phyloP scores from a whole-genome alignment of 108 stramenopile genomes.

The Nitzschia palea region DNA sequence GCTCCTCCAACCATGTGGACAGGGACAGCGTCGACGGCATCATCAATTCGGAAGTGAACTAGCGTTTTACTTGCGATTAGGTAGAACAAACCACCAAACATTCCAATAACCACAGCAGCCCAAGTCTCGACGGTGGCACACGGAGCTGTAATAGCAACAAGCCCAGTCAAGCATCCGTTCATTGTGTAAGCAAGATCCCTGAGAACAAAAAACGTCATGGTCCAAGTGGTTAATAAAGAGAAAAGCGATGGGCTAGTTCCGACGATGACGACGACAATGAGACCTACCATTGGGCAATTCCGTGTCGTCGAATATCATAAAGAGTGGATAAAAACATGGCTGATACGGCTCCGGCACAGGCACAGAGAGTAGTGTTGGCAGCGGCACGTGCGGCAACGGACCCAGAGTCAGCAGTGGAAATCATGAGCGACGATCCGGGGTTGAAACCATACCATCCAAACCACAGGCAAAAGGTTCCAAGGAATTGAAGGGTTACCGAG shows the following conservation, averaged over 20 bases:
- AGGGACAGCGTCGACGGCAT: constrained; percentile 92
- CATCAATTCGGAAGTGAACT: constrained; percentile 74
- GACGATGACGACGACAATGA: no score
- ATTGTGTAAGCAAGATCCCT: constrained; percentile 51
- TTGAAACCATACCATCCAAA: constrained; percentile 97
- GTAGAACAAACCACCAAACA: constrained; percentile 79
- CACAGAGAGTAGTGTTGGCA: constrained; percentile 82
- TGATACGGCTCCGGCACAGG: constrained; percentile 54
- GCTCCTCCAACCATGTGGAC: constrained; percentile 82
- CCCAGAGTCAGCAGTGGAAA: constrained; percentile 31
- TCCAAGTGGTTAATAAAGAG: not conserved
- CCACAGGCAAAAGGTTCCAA: constrained; percentile 76
- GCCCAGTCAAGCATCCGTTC: constrained; percentile 72
- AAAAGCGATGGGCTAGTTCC: no score
- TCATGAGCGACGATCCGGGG: constrained; percentile 71
- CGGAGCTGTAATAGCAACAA: constrained; percentile 80
- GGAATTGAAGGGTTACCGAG: constrained; percentile 43
- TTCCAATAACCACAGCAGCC: constrained; percentile 88
- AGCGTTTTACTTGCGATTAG: constrained; percentile 55
- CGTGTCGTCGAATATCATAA: constrained; percentile 23
- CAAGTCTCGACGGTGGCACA: constrained; percentile 78
- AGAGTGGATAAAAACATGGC: constrained; percentile 65
- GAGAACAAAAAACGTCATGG: constrained; percentile 34
- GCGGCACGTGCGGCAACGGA: constrained; percentile 66
- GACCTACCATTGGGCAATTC: not conserved